Evolutionary conservation across 305 asterid genomes (phyloP).

Genomic region (Fraxinus velutina): DNA sequence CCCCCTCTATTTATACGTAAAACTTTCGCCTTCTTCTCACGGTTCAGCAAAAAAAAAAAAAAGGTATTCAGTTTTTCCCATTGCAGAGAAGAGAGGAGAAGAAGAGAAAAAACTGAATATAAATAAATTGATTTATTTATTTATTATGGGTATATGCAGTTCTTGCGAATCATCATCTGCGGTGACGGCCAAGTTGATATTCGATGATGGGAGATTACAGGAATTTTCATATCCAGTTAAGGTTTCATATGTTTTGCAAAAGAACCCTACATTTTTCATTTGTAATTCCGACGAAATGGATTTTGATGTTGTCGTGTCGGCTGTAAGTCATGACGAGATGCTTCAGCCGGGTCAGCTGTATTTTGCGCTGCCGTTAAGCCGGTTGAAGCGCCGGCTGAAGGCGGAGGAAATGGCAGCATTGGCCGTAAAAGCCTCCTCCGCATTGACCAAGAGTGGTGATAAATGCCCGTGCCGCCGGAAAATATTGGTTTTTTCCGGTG

Average conservation of each 20-base stretch:
- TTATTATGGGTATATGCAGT: constrained; percentile 59
- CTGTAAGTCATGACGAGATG: constrained; percentile 57
- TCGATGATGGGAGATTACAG: constrained; percentile 58
- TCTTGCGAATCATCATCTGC: constrained; percentile 47
- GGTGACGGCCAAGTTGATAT: constrained; percentile 53
- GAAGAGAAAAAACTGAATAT: not conserved
- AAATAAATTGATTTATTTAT: not conserved
- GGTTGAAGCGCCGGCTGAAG: constrained; percentile 43
- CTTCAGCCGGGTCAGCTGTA: constrained; percentile 66
- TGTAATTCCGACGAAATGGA: constrained; percentile 79
- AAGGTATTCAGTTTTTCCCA: not conserved
- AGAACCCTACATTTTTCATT: constrained; percentile 49
- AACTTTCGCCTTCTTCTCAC: not conserved
- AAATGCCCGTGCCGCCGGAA: constrained; percentile 49
- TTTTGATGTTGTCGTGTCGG: constrained; percentile 53
- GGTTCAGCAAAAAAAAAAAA: not conserved
- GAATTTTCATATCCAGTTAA: constrained; percentile 60
- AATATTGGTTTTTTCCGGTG: constrained; percentile 26
- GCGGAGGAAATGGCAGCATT: constrained; percentile 77
- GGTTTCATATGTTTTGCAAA: constrained; percentile 54
- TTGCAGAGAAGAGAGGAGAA: not conserved
- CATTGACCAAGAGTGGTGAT: constrained; percentile 39
- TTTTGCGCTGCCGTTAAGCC: constrained; percentile 61
- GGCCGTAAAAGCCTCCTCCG: constrained; percentile 74
- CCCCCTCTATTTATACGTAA: not conserved